phyloP scores from a whole-genome alignment of 768 basidiomycete genomes.

The Boletus subparvulus region DNA sequence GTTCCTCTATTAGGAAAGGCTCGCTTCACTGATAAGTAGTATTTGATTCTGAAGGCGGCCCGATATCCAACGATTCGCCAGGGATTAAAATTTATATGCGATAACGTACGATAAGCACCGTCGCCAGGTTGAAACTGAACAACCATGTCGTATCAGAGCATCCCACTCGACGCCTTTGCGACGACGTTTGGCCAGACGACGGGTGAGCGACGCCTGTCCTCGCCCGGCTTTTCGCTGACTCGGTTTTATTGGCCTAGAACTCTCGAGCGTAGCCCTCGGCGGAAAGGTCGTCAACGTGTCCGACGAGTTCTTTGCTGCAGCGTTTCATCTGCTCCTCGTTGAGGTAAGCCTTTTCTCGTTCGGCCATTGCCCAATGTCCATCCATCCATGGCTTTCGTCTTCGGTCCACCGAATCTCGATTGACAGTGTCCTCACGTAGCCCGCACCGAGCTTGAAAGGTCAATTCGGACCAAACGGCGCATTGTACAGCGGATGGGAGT shows the following conservation, averaged over 20 bases:
- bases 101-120: too few species aligned
- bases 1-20: too few species aligned
- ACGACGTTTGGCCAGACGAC: constrained; percentile 48
- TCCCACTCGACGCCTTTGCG: constrained; percentile 49
- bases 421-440: constrained; percentile 43
- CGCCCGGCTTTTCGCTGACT: background rate
- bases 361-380: too few species aligned
- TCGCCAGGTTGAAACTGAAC: background rate
- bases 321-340: constrained; percentile 76
- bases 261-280: constrained; percentile 84
- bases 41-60: too few species aligned
- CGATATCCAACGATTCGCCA: too few species aligned
- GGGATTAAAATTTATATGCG: too few species aligned
- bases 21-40: too few species aligned
- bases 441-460: constrained; percentile 87
- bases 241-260: constrained; percentile 49
- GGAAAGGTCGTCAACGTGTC: constrained; percentile 74
- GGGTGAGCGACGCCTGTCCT: constrained; percentile 37
- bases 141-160: constrained; percentile 43
- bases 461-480: constrained; percentile 97
- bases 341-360: constrained; percentile 48
- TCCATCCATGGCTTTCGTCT: too few species aligned
- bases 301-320: constrained; percentile 96
- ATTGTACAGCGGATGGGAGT: constrained; percentile 93
- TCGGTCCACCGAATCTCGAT: background rate